phyloP scores from a whole-genome alignment of 2,329 filamentous ascomycete species.

The Hypoxylon sp. region DNA sequence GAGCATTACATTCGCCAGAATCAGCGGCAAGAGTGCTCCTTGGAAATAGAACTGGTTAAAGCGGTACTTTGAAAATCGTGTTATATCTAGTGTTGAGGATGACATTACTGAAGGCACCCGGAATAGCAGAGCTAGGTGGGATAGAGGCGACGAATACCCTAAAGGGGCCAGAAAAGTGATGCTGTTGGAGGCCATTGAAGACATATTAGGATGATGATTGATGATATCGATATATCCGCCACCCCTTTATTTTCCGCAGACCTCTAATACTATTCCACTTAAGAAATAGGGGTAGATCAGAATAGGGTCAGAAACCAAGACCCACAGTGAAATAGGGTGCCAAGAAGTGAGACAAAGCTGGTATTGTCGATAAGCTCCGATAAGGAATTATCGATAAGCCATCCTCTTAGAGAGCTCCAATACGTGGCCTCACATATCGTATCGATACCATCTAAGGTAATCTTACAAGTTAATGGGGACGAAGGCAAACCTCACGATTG shows the following conservation, averaged over 20 bases:
- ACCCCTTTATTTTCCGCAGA: neutral
- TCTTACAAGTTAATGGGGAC: conserved; percentile 15
- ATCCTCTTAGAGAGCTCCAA: conserved; percentile 26
- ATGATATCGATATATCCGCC: neutral
- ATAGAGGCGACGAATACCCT: neutral
- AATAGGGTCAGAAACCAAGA: conserved; percentile 21
- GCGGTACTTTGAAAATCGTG: no score
- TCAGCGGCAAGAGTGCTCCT: no score
- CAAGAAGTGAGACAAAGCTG: conserved; percentile 43
- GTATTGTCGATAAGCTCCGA: conserved; percentile 44
- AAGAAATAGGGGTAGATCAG: conserved; percentile 11
- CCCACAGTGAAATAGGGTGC: conserved; percentile 19
- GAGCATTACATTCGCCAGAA: neutral
- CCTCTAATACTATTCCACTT: neutral
- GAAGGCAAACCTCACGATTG: conserved; percentile 5
- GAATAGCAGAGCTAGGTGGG: neutral
- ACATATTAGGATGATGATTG: neutral
- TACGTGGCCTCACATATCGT: conserved; percentile 48
- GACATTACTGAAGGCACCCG: neutral
- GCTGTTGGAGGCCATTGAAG: neutral
- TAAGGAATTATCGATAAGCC: conserved; percentile 44
- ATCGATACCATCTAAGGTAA: neutral
- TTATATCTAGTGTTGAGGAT: no score
- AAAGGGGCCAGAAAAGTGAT: neutral
- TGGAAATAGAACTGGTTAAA: neutral